phyloP scores from a whole-genome alignment of 495 filamentous ascomycete genomes.

The Astrothelium subdiscretum region DNA sequence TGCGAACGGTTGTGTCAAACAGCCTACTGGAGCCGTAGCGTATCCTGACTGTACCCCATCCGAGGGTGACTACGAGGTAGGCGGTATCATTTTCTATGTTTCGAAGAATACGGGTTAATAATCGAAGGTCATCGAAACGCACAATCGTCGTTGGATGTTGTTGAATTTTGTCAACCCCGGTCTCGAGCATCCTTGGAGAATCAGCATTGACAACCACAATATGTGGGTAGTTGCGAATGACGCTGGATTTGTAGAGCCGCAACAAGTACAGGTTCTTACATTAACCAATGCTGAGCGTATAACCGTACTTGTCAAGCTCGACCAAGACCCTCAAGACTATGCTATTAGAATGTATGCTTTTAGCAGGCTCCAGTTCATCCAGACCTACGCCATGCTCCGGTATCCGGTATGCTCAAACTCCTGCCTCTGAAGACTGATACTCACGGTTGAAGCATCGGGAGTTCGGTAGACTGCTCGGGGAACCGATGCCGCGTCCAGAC shows the following conservation, averaged over 20 bases:
- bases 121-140: neutral
- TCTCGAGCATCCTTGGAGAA: slow-evolving; percentile 1
- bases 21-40: neutral
- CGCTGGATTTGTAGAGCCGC: neutral
- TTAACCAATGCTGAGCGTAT: neutral
- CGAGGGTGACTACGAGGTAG: neutral
- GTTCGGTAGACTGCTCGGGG: neutral
- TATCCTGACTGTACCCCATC: neutral
- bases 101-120: neutral
- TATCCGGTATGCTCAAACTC: neutral
- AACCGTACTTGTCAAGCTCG: neutral
- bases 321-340: neutral
- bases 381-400: neutral
- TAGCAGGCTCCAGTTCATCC: neutral
- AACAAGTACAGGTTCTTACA: neutral
- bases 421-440: neutral
- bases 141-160: neutral
- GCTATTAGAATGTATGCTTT: neutral
- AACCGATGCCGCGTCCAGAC: neutral
- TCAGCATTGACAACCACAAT: neutral
- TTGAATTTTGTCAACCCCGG: neutral
- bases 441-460: neutral
- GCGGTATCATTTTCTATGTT: neutral
- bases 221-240: neutral
- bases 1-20: neutral